phyloP scores from a whole-genome alignment of 2,329 filamentous ascomycete species.

The Tolypocladium tropicale region DNA sequence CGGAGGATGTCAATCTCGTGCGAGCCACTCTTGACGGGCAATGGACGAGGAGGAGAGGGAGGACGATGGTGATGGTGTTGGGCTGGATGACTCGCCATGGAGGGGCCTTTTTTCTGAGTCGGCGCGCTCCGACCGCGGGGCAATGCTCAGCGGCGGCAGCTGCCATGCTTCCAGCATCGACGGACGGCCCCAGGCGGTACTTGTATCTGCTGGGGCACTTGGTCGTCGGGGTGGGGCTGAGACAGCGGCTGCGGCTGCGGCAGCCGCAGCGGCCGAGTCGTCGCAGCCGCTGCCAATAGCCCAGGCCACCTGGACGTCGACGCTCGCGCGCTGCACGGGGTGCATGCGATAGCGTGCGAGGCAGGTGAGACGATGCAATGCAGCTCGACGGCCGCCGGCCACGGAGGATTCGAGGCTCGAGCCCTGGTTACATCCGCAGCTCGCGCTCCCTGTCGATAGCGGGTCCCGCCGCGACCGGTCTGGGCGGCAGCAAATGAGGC shows the following conservation, averaged over 20 bases:
- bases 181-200: not conserved
- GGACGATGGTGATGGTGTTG: not conserved
- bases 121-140: slow-evolving; percentile 1
- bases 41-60: not conserved
- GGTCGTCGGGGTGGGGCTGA: not conserved
- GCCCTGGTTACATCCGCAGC: not conserved
- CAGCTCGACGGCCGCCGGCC: not conserved
- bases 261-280: not conserved
- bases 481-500: not conserved
- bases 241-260: not conserved
- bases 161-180: too few relatives aligned
- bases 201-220: not conserved
- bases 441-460: not conserved
- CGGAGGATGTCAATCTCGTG: not conserved
- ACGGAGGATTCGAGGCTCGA: not conserved
- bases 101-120: not conserved
- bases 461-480: not conserved
- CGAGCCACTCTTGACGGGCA: not conserved
- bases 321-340: not conserved
- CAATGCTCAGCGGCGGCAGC: not conserved
- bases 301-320: not conserved
- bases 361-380: not conserved
- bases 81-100: slow-evolving; percentile 11
- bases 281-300: not conserved
- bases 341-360: not conserved